phyloP scores from a whole-genome alignment of 1,139 yeast species.

The Hemisphaericaspora lyxosophila region DNA sequence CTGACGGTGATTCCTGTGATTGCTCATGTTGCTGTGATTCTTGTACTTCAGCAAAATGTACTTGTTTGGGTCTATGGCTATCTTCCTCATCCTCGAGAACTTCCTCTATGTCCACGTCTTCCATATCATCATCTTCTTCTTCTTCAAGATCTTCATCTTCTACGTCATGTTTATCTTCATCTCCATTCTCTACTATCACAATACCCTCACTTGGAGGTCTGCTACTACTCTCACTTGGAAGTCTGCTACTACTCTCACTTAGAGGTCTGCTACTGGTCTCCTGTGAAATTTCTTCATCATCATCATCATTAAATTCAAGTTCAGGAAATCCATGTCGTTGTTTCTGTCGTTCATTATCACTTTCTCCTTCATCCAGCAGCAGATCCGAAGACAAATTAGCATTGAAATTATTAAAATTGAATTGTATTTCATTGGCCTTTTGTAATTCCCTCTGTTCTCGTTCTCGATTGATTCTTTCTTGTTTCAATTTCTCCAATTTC shows the following conservation, averaged over 20 bases:
- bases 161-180: conserved; percentile 10
- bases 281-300: neutral
- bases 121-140: conserved; percentile 9
- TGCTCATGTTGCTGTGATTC: neutral
- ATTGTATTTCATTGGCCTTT: conserved; percentile 26
- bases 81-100: conserved; percentile 12
- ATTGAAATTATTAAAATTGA: conserved; percentile 26
- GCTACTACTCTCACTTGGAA: neutral
- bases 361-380: conserved; percentile 21
- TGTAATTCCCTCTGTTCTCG: conserved; percentile 19
- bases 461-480: conserved; percentile 24
- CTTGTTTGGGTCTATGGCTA: conserved; percentile 4
- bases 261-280: neutral
- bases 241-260: neutral
- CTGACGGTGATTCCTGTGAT: neutral
- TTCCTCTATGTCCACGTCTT: neutral
- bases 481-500: conserved; percentile 21
- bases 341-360: conserved; percentile 14
- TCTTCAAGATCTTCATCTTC: conserved; percentile 5
- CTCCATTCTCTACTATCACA: conserved; percentile 4
- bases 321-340: conserved; percentile 13
- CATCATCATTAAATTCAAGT: conserved; percentile 15
- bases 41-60: conserved; percentile 1
- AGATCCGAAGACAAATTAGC: conserved; percentile 12
- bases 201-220: conserved; percentile 1